Evolutionary conservation across 2,329 filamentous ascomycete genomes (phyloP).

Genomic region (Hypoxylon rubiginosum): DNA sequence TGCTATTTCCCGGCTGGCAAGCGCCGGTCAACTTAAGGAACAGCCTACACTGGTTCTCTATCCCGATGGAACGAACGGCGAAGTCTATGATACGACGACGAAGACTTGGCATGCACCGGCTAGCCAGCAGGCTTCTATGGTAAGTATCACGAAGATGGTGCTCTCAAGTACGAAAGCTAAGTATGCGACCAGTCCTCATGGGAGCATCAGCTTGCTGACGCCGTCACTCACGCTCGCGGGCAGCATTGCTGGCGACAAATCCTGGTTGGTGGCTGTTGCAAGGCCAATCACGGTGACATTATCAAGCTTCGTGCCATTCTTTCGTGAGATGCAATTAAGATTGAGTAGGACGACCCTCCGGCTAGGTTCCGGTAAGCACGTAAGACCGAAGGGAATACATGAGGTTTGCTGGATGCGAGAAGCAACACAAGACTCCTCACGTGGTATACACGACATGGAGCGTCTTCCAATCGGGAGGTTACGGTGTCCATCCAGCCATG

Average conservation of each 20-base stretch:
- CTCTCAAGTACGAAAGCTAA: slow-evolving; percentile 20
- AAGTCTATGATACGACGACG: slow-evolving; percentile 74
- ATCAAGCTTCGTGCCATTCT: slow-evolving; percentile 34
- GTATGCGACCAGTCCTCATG: slow-evolving; percentile 54
- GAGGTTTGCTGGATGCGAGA: slow-evolving; percentile 2
- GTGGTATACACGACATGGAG: background rate
- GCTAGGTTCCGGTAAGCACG: slow-evolving; percentile 3
- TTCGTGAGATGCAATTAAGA: slow-evolving; percentile 23
- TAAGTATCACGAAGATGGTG: slow-evolving; percentile 37
- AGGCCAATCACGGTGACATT: slow-evolving; percentile 65
- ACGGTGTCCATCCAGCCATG: background rate
- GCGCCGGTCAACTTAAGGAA: slow-evolving; percentile 50
- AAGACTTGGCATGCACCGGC: slow-evolving; percentile 68
- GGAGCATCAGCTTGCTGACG: slow-evolving; percentile 60
- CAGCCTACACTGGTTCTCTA: slow-evolving; percentile 73
- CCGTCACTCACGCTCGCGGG: slow-evolving; percentile 55
- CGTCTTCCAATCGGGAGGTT: slow-evolving; percentile 2
- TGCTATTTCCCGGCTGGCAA: slow-evolving; percentile 57
- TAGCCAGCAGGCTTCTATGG: slow-evolving; percentile 43
- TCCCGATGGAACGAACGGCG: slow-evolving; percentile 77
- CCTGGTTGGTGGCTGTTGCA: slow-evolving; percentile 68
- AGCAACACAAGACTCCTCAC: background rate
- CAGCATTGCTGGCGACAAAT: slow-evolving; percentile 60
- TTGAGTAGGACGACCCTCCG: slow-evolving; percentile 8
- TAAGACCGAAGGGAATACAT: slow-evolving; percentile 9